Percentiles rank a stretch among this genome's conserved stretches.
phyloP scores from a whole-genome alignment of 306 rosid species.

The Comarum palustre region DNA sequence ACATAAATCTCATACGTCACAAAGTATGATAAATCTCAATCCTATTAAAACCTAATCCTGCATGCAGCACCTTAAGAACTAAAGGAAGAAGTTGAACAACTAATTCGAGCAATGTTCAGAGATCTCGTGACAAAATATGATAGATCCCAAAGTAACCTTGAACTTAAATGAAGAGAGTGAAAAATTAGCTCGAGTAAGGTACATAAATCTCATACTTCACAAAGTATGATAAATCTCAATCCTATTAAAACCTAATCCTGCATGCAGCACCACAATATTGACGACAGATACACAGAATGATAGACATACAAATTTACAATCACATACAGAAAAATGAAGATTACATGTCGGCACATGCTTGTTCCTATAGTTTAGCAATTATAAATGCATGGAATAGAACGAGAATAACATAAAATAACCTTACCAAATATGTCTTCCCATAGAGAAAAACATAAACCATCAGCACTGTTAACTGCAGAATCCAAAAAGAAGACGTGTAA shows the following conservation, averaged over 20 bases:
- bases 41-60: background rate
- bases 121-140: no score
- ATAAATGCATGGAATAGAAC: background rate
- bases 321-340: background rate
- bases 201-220: background rate
- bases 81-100: background rate
- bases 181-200: background rate
- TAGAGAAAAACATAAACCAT: conserved; percentile 79
- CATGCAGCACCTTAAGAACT: background rate
- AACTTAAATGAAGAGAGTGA: background rate
- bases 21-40: background rate
- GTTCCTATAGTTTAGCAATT: background rate
- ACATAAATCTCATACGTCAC: background rate
- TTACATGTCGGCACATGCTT: background rate
- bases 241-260: background rate
- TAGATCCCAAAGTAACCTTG: background rate
- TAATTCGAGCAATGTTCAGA: background rate
- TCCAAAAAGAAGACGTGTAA: conserved; percentile 17
- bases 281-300: background rate
- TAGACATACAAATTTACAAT: background rate
- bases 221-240: background rate
- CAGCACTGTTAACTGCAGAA: conserved; percentile 86
- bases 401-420: conserved; percentile 27
- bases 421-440: conserved; percentile 79
- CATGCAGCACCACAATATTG: background rate